phyloP scores from a whole-genome alignment of 371 early-diverging fungal genomes.

The Rhizopus sp. region DNA sequence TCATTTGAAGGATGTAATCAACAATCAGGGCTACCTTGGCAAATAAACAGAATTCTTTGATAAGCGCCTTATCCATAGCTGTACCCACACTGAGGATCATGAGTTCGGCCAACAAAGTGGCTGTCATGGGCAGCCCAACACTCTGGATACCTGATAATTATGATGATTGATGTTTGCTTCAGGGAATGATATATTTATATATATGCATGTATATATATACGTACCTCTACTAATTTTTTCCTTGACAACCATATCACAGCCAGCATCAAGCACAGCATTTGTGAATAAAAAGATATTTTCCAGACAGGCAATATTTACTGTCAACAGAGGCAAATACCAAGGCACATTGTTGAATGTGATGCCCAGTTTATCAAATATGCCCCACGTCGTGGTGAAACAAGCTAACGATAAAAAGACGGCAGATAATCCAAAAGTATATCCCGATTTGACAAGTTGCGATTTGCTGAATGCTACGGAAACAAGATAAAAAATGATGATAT shows the following conservation, averaged over 20 bases:
- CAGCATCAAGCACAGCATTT: constrained; percentile 68
- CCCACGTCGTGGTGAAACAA: constrained; percentile 36
- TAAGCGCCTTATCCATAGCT: constrained; percentile 54
- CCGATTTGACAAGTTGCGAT: constrained; percentile 72
- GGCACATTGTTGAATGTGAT: constrained; percentile 28
- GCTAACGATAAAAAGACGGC: constrained; percentile 50
- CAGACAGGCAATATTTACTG: constrained; percentile 70
- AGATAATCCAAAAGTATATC: constrained; percentile 69
- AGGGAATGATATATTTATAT: background rate
- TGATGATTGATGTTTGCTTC: too few relatives aligned
- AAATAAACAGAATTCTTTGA: constrained; percentile 76
- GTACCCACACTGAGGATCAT: constrained; percentile 56
- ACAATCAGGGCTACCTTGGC: constrained; percentile 66
- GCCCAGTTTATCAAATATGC: constrained; percentile 26
- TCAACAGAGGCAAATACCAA: constrained; percentile 68
- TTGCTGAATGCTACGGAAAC: constrained; percentile 65
- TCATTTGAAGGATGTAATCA: constrained; percentile 71
- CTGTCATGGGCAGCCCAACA: constrained; percentile 68
- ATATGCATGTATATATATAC: constrained; percentile 13
- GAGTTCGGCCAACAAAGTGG: constrained; percentile 59
- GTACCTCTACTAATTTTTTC: constrained; percentile 66
- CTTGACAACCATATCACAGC: constrained; percentile 67
- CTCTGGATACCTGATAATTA: constrained; percentile 46
- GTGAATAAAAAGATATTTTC: constrained; percentile 75
- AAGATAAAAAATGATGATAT: constrained; percentile 52